These are phyloP conservation scores for Cordyceps cateniannulata DNA, from an alignment of 2,329 filamentous ascomycete species.

Conservation along the genomic window DNA sequence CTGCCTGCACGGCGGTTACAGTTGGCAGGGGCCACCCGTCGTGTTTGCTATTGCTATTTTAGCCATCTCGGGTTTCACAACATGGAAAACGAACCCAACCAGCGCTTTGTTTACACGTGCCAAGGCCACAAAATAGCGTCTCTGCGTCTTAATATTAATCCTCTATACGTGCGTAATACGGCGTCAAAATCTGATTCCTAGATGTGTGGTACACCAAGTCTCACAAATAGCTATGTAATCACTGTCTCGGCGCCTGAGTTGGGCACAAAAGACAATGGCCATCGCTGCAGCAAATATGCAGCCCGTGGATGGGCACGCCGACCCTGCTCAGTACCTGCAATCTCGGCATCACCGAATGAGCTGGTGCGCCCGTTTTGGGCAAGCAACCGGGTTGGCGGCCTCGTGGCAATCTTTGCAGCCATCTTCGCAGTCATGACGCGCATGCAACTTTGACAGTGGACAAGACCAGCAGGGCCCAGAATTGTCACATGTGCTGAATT, in stretches of 20 bases:
- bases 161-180: background rate
- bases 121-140: background rate
- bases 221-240: background rate
- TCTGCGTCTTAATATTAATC: background rate
- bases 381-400: background rate
- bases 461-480: too few species aligned
- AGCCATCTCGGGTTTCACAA: slow-evolving; percentile 5
- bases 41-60: slow-evolving; percentile 12
- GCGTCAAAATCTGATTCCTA: background rate
- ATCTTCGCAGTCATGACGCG: too few species aligned
- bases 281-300: too few species aligned
- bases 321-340: background rate
- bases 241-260: background rate
- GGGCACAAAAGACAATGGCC: background rate
- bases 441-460: background rate
- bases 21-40: slow-evolving; percentile 8
- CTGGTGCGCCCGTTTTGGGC: background rate
- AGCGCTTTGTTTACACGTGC: background rate
- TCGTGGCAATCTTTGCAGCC: background rate
- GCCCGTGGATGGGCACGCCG: background rate
- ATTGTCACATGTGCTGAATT: too few species aligned
- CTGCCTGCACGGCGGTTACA: background rate
- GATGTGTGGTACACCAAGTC: background rate
- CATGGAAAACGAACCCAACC: background rate
- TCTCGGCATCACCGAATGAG: background rate